Evolutionary conservation across 306 rosid genomes (phyloP), one percentile per base, ranked within the genome.

Genomic region (Medicago ruthenica): DNA sequence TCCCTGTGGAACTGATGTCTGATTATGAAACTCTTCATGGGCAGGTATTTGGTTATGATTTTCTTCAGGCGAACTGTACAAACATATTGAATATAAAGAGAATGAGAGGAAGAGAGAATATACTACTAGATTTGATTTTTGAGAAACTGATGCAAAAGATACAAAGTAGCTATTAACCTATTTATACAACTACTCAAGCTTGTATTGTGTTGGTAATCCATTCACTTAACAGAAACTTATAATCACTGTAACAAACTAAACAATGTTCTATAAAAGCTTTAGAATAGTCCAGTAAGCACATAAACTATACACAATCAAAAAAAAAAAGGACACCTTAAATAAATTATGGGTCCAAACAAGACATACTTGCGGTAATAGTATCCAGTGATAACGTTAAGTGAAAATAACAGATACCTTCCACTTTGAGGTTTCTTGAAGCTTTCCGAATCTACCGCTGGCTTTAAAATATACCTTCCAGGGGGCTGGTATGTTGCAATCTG

Each of bases 401-500:
- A 44, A 81, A 83, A 67, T 17, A 74, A 53, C 13, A 80, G 59
- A 76, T 87, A 96, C 99, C 99, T 92, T 92, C 91, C 94, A 67
- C 78, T 80, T 84, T 75, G 74, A 67, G 88, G 93, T 80, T 89
- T 96, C 71, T 85, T 92, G 61, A 70, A 69, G 87, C 79, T 86
- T 87, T 89, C 98, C 39, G 71, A 77, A 80, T 85, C 97, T 72
- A 81, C 78, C 79, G 75, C 90, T 14, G 93, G 81, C 79, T 83
- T 96, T 88, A 90, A 85, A 69, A 82, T 58, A 72, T 90, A 88
- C 84, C 83, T 90, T 68, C 98, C 98, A 4, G 96, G 90, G 75
- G 92, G 86, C 84, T 89, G 97, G 77, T 9, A 89, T 55, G 45
- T 90, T 70, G 99, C 96, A 83, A 90, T 82, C 99, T 96, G 92